Conservation (phyloP, 2,329 filamentous ascomycete genomes). For the Aaosphaeria arxii region DNA sequence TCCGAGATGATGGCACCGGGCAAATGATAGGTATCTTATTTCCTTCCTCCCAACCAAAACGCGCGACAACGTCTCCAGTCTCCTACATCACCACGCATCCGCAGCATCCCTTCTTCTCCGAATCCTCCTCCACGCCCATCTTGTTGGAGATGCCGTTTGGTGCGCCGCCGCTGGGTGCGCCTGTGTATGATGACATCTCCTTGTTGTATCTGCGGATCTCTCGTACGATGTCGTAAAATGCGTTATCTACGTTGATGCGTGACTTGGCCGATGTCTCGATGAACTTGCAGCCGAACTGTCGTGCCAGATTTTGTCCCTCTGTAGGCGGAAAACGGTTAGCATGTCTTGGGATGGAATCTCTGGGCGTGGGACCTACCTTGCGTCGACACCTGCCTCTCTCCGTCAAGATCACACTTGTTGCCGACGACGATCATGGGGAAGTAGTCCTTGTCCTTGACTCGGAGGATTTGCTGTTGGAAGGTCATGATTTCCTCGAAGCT, state of each 20-base stretch:
- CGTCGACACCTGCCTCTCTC: slow-evolving; percentile 84
- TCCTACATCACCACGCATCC: slow-evolving; percentile 80
- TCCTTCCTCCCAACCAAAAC: slow-evolving; percentile 10
- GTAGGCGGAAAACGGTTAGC: slow-evolving; percentile 20
- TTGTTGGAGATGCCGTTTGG: slow-evolving; percentile 61
- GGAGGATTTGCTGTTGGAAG: slow-evolving; percentile 96
- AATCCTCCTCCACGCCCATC: slow-evolving; percentile 73
- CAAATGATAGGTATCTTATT: slow-evolving; percentile 22
- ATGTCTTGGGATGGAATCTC: neutral
- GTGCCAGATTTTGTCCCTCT: slow-evolving; percentile 89
- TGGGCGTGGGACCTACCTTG: slow-evolving; percentile 64
- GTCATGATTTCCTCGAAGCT: slow-evolving; percentile 98
- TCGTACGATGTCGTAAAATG: slow-evolving; percentile 97
- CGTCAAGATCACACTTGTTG: slow-evolving; percentile 98
- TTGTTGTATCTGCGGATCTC: slow-evolving; percentile 98
- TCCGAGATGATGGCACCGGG: slow-evolving; percentile 20
- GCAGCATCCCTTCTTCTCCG: slow-evolving; percentile 72
- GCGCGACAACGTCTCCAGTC: slow-evolving; percentile 3
- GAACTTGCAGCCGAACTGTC: slow-evolving; percentile 92
- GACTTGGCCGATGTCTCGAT: slow-evolving; percentile 99
- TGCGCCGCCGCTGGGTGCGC: slow-evolving; percentile 57
- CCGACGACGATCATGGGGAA: slow-evolving; percentile 99
- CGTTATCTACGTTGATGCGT: slow-evolving; percentile 95
- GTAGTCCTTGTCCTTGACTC: slow-evolving; percentile 99
- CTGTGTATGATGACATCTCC: slow-evolving; percentile 87